Base-by-base conservation (phyloP, 495 filamentous ascomycete species). In the Podospora anserina region DNA sequence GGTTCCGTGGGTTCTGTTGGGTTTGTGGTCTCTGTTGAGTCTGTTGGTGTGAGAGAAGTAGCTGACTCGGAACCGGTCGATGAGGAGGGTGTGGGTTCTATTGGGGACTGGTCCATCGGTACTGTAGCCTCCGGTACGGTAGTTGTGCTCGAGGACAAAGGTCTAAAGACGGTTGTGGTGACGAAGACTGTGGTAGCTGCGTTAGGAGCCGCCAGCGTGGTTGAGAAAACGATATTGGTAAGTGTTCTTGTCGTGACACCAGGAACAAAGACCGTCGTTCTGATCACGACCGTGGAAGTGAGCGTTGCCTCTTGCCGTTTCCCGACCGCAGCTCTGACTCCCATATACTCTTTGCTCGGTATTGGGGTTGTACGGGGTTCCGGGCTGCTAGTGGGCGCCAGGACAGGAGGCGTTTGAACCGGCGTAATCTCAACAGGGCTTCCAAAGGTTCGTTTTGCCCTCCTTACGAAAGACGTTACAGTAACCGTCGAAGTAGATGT, bases 201-300 rank as follows among this genome's bases (percentile, higher is more conserved):
- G 66, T 69, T 72, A 1, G 71, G 75, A n/a, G 72, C 73, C 16
- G 70, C 66, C 3, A 64, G 28, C 1, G 65, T 69, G 0, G 75
- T 75, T 26, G 70, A 56, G 58, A 74, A 77, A 19, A 75, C 70
- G 2, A 69, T 72, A 27, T 72, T 72, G 20, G 73, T 70, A 19
- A 72, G 49, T 6, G 74, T 76, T n/a, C 28, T 19, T 9, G 30
- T 19, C 20, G 20, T 20, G 28, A 32, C n/a, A 63, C 27, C 27
- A 16, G 27, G 27, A 49, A 61, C 23, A 15, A 63, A 49, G 18
- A 63, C 32, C 5, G 61, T 63, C 3, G 30, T 63, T 5, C 26
- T 63, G 32, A 63, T 32, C 2, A 49, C 34, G 19, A 44, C 61
- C 0, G 30, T 63, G 3, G 61, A 63, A 49, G 61, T 63, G 49